Percentiles rank a stretch among this genome's conserved stretches.
Conservation (phyloP, 2,329 filamentous ascomycete genomes). For the Claviceps humidiphila region DNA sequence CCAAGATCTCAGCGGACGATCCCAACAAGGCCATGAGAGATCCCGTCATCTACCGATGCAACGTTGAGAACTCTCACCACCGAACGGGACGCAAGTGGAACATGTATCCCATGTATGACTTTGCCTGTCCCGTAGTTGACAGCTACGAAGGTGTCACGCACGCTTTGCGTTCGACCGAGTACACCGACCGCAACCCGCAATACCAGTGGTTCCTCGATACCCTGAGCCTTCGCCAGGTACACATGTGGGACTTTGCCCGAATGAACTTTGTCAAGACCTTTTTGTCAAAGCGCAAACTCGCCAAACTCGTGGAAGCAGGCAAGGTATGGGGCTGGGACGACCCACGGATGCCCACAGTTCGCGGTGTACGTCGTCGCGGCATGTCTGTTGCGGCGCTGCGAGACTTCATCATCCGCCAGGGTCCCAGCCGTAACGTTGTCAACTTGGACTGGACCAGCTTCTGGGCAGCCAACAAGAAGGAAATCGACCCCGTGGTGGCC, state of each 20-base stretch:
- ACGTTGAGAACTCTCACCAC: constrained; percentile 54
- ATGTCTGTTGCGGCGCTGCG: constrained; percentile 68
- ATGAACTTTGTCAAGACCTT: constrained; percentile 78
- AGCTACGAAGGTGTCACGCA: constrained; percentile 72
- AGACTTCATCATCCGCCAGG: constrained; percentile 76
- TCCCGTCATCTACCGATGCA: constrained; percentile 94
- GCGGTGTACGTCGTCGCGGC: constrained; percentile 64
- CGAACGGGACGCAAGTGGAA: constrained; percentile 71
- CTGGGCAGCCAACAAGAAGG: constrained; percentile 67
- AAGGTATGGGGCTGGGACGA: constrained; percentile 78
- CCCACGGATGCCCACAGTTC: constrained; percentile 73
- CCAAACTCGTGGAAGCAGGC: constrained; percentile 65
- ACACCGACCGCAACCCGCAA: constrained; percentile 74
- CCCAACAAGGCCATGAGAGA: constrained; percentile 94
- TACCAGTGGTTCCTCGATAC: constrained; percentile 77
- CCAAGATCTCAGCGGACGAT: constrained; percentile 83
- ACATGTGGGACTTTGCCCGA: constrained; percentile 76
- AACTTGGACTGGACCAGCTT: constrained; percentile 71
- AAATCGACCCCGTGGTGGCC: constrained; percentile 64
- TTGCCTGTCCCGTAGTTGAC: constrained; percentile 73
- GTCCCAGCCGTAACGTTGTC: constrained; percentile 71
- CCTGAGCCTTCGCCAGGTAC: constrained; percentile 59
- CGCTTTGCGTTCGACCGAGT: constrained; percentile 72
- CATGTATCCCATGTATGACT: constrained; percentile 79
- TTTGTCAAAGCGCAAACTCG: constrained; percentile 75